phyloP scores from a whole-genome alignment of 768 basidiomycete genomes.

The Gyrodon lividus region DNA sequence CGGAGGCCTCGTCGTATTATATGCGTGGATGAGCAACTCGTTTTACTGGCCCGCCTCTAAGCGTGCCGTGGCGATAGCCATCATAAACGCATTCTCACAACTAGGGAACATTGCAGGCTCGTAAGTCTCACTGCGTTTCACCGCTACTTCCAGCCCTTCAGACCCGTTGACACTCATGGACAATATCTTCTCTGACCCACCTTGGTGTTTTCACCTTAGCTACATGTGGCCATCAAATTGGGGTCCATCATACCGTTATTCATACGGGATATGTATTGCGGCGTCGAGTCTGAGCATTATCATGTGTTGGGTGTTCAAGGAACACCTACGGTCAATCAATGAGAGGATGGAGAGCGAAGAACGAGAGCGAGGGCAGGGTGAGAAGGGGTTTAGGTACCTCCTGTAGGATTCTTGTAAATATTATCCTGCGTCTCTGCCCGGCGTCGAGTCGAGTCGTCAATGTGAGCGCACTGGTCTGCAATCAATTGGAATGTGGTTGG shows the following conservation, averaged over 20 bases:
- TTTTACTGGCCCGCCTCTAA: slow-evolving; percentile 24
- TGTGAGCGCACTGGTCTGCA: no score
- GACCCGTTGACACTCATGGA: neutral
- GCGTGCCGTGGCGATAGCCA: slow-evolving; percentile 69
- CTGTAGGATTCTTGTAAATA: no score
- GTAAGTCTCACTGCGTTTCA: slow-evolving; percentile 47
- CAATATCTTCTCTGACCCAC: neutral
- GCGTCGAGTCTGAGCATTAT: slow-evolving; percentile 48
- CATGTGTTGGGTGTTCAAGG: slow-evolving; percentile 45
- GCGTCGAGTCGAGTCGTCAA: no score
- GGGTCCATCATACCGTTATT: slow-evolving; percentile 64
- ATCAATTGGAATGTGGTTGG: no score
- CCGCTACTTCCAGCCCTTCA: neutral
- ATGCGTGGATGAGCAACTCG: slow-evolving; percentile 19
- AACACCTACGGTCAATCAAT: slow-evolving; percentile 42
- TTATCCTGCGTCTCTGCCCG: no score
- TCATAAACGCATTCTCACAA: slow-evolving; percentile 76
- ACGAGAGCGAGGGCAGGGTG: slow-evolving; percentile 25
- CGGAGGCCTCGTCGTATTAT: slow-evolving; percentile 62
- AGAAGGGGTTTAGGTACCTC: neutral
- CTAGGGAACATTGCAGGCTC: slow-evolving; percentile 79
- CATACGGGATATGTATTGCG: slow-evolving; percentile 68
- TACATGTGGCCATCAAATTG: slow-evolving; percentile 64
- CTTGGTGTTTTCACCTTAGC: slow-evolving; percentile 21
- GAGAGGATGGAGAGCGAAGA: slow-evolving; percentile 32